phyloP scores from a whole-genome alignment of 305 asterid genomes.

The Fraxinus greggii region DNA sequence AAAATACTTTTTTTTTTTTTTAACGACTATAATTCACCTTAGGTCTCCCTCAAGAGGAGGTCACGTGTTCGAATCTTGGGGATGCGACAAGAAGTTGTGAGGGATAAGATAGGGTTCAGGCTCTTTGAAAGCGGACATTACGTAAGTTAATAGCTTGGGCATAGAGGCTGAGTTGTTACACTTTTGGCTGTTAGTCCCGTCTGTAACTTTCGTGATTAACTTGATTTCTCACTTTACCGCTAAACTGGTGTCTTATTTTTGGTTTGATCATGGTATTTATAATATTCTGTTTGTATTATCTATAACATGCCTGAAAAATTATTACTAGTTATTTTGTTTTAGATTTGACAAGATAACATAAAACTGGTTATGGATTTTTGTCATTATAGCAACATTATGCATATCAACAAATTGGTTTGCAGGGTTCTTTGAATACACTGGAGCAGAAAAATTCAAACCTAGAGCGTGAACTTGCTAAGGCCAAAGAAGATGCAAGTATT shows the following conservation, averaged over 20 bases:
- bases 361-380: constrained; percentile 12
- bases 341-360: not conserved
- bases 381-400: constrained; percentile 15
- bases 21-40: too few relatives aligned
- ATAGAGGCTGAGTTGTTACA: too few relatives aligned
- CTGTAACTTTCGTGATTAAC: not conserved
- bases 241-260: not conserved
- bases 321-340: not conserved
- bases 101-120: too few relatives aligned
- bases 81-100: too few relatives aligned
- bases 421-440: constrained; percentile 62
- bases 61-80: too few relatives aligned
- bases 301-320: not conserved
- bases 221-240: not conserved
- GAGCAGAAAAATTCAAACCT: constrained; percentile 64
- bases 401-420: constrained; percentile 32
- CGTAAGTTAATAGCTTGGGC: too few relatives aligned
- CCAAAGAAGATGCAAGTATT: constrained; percentile 60
- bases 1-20: too few relatives aligned
- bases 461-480: constrained; percentile 65
- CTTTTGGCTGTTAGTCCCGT: not conserved
- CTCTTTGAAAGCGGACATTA: too few relatives aligned
- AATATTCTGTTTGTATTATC: not conserved
- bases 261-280: constrained; percentile 8
- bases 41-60: too few relatives aligned